Evolutionary conservation across 352 stramenopile species (phyloP).

Genomic region (Pythium sp.): DNA sequence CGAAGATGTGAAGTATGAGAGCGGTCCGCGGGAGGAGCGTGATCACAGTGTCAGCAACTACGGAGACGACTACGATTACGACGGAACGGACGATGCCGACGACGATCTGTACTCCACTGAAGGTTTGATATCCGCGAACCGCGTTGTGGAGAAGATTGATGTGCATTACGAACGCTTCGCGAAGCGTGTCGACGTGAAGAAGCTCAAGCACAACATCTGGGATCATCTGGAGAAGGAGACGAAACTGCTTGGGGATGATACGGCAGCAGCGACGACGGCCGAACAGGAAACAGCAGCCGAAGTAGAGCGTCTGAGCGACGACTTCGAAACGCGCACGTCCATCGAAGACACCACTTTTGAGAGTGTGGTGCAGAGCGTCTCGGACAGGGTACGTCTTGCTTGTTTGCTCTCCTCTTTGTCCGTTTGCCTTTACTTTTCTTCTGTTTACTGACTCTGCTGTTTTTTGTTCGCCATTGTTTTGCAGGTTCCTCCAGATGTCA

Average conservation of each 20-base stretch:
- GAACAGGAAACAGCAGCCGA: background rate
- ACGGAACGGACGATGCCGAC: slow-evolving; percentile 14
- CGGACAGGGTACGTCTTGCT: slow-evolving; percentile 52
- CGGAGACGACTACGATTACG: slow-evolving; percentile 40
- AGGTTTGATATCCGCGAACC: slow-evolving; percentile 80
- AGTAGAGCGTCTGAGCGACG: slow-evolving; percentile 21
- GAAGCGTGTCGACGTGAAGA: slow-evolving; percentile 97
- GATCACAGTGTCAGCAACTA: slow-evolving; percentile 12
- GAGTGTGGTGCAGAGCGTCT: slow-evolving; percentile 88
- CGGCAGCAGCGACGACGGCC: background rate
- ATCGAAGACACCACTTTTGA: slow-evolving; percentile 74
- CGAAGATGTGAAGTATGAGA: slow-evolving; percentile 13
- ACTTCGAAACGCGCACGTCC: slow-evolving; percentile 14
- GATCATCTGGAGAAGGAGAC: slow-evolving; percentile 59
- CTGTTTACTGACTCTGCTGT: slow-evolving; percentile 6
- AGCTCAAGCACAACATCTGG: slow-evolving; percentile 96
- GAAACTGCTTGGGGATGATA: slow-evolving; percentile 20
- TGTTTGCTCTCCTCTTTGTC: background rate
- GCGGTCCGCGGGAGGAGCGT: background rate
- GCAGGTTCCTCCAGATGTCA: slow-evolving; percentile 91
- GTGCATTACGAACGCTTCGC: slow-evolving; percentile 92
- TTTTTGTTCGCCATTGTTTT: slow-evolving; percentile 12
- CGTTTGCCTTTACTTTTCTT: background rate
- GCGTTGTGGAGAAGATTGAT: slow-evolving; percentile 94
- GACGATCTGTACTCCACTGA: slow-evolving; percentile 52